Base-by-base conservation (phyloP, 805 yeast species). In the Clavispora asparagi region DNA sequence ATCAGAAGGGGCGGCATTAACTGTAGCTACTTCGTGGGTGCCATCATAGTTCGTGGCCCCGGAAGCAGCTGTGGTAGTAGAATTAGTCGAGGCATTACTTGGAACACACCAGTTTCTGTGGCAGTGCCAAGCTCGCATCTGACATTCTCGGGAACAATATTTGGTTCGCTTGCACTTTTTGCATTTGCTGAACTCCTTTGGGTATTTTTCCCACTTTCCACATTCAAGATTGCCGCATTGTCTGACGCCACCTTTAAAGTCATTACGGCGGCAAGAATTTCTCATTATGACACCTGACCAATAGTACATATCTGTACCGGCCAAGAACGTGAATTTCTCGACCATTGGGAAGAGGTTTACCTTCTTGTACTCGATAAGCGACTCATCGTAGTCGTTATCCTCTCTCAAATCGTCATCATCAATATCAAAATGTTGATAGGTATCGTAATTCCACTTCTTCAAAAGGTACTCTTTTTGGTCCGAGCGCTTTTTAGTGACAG, bases 201-300 rank as follows among this genome's bases (percentile, higher is more conserved):
- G 96, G 51, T 70, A 82, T 40, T 78, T 79, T 65, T 92, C 99
- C 98, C 98, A 92, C 60, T 78, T 83, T 10, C 97, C 97, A 68
- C 99, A 92, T 26, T 82, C 85, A 55, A 90, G 86, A 62, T 84
- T 85, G 1, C 97, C 97, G 65, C 99, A 92, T 67, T 94, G 98
- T 44, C 98, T 77, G 28, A 92, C 85, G 1, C 97, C 97, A 14
- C 92, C 92, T 47, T 85, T 77, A 38, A 76, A 64, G 60, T 91
- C 97, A 62, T 92, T 94, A 58, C 91, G 83, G 47, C 97, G 78
- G 62, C 97, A 92, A 1, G 96, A 90, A 64, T 94, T 94, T 45
- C 98, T 76, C 91, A 94, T 94, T 35, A 91, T 89, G n/a, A 92
- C 96, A 4, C 96, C 94, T 2, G 97, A 88, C 99, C 99, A 92